A percentile compares a stretch with the other conserved stretches of the same genome.
Conservation (phyloP, 2,329 filamentous ascomycete genomes). For the Drechslerella stenobrocha region DNA sequence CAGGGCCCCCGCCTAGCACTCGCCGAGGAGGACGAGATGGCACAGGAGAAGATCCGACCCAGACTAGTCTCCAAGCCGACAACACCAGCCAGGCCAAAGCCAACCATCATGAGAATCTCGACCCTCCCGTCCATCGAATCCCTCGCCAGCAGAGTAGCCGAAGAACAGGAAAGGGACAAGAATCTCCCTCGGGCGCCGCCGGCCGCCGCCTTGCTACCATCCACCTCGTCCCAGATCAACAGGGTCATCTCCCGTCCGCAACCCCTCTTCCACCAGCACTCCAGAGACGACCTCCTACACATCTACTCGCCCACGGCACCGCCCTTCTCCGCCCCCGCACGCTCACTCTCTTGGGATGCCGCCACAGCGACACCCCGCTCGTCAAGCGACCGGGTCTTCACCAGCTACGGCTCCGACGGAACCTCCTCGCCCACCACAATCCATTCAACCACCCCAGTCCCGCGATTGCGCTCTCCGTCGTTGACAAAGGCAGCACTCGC, state of each 20-base stretch:
- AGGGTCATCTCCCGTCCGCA: slow-evolving; percentile 31
- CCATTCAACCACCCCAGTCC: slow-evolving; percentile 31
- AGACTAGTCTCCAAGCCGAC: slow-evolving; percentile 28
- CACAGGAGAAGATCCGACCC: slow-evolving; percentile 29
- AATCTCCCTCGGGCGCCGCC: slow-evolving; percentile 19
- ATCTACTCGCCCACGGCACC: slow-evolving; percentile 22
- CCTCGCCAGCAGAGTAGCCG: slow-evolving; percentile 34
- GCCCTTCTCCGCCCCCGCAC: slow-evolving; percentile 30
- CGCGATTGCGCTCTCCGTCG: slow-evolving; percentile 29
- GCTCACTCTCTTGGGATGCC: slow-evolving; percentile 42
- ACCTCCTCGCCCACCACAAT: slow-evolving; percentile 44
- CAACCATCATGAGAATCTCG: slow-evolving; percentile 44
- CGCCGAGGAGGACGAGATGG: slow-evolving; percentile 34
- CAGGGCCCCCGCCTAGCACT: slow-evolving; percentile 43
- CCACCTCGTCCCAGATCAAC: slow-evolving; percentile 16
- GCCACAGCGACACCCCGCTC: slow-evolving; percentile 30
- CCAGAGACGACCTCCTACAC: slow-evolving; percentile 6
- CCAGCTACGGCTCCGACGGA: slow-evolving; percentile 35
- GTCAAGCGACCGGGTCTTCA: slow-evolving; percentile 42
- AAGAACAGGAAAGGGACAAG: slow-evolving; percentile 23
- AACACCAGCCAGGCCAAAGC: slow-evolving; percentile 24
- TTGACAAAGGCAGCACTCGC: slow-evolving; percentile 40
- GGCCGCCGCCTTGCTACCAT: slow-evolving; percentile 1
- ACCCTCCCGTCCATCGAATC: slow-evolving; percentile 43
- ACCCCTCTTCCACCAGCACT: slow-evolving; percentile 19